Conservation (phyloP, 768 basidiomycete genomes). For the Pleurotus tuber-regium region DNA sequence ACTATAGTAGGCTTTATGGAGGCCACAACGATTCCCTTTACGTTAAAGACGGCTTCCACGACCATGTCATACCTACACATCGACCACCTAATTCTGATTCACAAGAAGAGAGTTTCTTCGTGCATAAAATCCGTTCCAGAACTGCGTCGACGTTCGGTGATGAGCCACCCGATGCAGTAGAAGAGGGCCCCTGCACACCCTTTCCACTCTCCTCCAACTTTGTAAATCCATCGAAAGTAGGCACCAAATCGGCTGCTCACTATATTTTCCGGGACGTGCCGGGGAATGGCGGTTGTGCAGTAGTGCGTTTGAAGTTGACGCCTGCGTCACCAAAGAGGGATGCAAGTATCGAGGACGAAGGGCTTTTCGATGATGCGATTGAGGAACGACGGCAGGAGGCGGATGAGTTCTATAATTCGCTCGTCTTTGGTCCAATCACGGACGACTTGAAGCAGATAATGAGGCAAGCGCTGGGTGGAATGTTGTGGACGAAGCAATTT, state of each 20-base stretch:
- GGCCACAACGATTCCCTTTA: constrained; percentile 80
- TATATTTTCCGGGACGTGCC: constrained; percentile 88
- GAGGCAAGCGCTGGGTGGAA: constrained; percentile 93
- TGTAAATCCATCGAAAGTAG: constrained; percentile 82
- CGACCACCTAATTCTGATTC: constrained; percentile 55
- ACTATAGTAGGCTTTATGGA: constrained; percentile 87
- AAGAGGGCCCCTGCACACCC: constrained; percentile 59
- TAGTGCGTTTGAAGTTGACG: constrained; percentile 92
- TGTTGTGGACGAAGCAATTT: constrained; percentile 99
- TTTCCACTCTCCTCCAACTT: constrained; percentile 55
- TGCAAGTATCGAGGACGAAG: constrained; percentile 81
- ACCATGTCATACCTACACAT: constrained; percentile 90
- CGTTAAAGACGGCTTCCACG: constrained; percentile 98
- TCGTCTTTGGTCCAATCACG: constrained; percentile 80
- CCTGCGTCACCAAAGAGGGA: constrained; percentile 73
- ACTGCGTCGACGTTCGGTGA: constrained; percentile 43
- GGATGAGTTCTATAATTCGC: constrained; percentile 88
- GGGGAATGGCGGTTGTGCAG: constrained; percentile 88
- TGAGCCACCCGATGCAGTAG: constrained; percentile 36
- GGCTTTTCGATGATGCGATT: constrained; percentile 81
- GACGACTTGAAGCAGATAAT: constrained; percentile 95
- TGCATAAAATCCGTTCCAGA: constrained; percentile 47
- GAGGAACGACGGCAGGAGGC: constrained; percentile 92
- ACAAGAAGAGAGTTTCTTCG: constrained; percentile 42
- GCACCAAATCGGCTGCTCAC: constrained; percentile 93